A percentile compares a stretch with the other conserved stretches of the same genome.
phyloP scores from a whole-genome alignment of 1,139 yeast species.

The Debaryomycetaceae sp. region DNA sequence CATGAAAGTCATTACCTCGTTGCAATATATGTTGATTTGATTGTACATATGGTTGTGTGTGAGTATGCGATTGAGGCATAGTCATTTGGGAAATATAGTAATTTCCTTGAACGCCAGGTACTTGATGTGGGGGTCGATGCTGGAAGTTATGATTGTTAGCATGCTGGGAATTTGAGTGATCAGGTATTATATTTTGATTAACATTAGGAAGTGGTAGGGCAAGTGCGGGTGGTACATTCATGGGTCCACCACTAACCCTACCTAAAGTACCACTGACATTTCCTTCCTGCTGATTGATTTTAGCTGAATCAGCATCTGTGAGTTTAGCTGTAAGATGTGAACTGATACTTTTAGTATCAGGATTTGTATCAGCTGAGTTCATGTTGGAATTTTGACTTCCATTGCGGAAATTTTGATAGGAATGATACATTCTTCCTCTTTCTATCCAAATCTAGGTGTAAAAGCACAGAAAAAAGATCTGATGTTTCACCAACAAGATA shows the following conservation, averaged over 20 bases:
- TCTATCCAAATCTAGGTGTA: neutral
- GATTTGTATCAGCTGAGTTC: neutral
- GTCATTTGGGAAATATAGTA: neutral
- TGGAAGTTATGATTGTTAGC: neutral
- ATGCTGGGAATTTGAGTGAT: slow-evolving; percentile 1
- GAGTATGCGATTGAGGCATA: neutral
- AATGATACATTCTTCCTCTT: neutral
- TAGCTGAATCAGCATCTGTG: neutral
- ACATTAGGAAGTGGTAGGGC: slow-evolving; percentile 1
- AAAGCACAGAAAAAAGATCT: neutral
- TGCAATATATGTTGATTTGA: slow-evolving; percentile 5
- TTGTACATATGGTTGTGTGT: slow-evolving; percentile 4
- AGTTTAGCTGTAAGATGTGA: neutral
- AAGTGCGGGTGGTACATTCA: slow-evolving; percentile 5
- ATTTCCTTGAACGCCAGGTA: neutral
- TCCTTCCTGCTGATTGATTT: neutral
- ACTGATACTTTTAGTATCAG: neutral
- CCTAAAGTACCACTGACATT: neutral
- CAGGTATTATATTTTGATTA: neutral
- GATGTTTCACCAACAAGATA: neutral
- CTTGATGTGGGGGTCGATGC: neutral
- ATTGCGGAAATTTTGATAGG: neutral
- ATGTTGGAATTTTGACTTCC: neutral
- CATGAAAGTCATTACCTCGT: neutral
- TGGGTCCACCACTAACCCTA: neutral